phyloP scores from a whole-genome alignment of 257 asterid species.

The Solanum rostratum region DNA sequence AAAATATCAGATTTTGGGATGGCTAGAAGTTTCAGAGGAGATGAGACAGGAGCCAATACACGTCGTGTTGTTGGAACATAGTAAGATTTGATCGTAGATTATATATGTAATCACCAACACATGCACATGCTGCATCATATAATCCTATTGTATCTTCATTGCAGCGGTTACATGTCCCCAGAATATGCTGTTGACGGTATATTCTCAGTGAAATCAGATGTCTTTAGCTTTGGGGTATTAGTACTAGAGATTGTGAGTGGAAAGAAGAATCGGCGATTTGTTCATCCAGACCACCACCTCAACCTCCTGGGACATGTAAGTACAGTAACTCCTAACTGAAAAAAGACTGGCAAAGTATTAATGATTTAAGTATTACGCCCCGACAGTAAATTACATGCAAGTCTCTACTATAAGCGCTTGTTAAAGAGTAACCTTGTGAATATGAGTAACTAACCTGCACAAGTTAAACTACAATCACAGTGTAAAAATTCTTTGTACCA shows the following conservation, averaged over 20 bases:
- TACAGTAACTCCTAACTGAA: background rate
- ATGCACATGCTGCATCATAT: background rate
- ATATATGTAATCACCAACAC: background rate
- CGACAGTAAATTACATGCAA: background rate
- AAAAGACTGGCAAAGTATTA: background rate
- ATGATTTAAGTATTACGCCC: background rate
- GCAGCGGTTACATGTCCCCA: no score
- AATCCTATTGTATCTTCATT: no score
- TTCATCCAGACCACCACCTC: constrained; percentile 15
- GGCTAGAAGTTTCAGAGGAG: constrained; percentile 29
- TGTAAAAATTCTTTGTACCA: background rate
- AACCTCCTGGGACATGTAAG: constrained; percentile 24
- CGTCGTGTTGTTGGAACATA: constrained; percentile 36
- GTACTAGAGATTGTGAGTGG: constrained; percentile 22
- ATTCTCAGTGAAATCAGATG: constrained; percentile 24
- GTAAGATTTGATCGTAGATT: constrained; percentile 13
- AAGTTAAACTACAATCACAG: background rate
- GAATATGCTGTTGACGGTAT: constrained; percentile 17
- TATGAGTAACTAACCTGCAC: background rate
- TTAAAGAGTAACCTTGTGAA: no score
- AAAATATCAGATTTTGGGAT: constrained; percentile 51
- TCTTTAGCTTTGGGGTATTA: constrained; percentile 22
- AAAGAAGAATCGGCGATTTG: constrained; percentile 10
- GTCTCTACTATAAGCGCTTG: background rate
- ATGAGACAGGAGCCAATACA: constrained; percentile 35